Evolutionary conservation across 1,284 basidiomycete genomes (phyloP).

Genomic region (Cystobasidiaceae sp.): DNA sequence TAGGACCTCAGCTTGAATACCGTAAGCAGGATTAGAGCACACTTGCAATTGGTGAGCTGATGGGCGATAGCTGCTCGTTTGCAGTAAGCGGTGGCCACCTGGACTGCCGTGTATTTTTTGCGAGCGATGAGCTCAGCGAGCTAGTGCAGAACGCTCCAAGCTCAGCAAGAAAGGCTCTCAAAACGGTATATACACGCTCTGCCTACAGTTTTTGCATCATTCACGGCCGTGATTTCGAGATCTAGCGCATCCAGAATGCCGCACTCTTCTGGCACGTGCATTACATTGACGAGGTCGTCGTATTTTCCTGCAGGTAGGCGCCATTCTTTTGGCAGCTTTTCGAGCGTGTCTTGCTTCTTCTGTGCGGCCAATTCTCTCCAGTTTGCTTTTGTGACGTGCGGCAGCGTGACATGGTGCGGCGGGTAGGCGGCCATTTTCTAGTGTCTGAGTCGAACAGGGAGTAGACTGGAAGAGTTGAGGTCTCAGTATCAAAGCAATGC

Average conservation of each 20-base stretch:
- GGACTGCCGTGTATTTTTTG: conserved; percentile 12
- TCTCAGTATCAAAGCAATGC: no score
- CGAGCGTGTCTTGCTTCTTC: conserved; percentile 55
- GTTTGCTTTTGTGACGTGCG: conserved; percentile 35
- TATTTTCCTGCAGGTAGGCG: conserved; percentile 20
- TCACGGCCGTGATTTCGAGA: conserved; percentile 59
- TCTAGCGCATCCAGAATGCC: conserved; percentile 60
- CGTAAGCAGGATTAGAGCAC: no score
- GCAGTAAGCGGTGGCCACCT: conserved; percentile 30
- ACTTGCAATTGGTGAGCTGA: conserved; percentile 28
- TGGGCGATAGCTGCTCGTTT: conserved; percentile 34
- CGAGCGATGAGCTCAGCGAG: background rate
- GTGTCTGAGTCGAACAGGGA: no score
- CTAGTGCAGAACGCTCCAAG: no score
- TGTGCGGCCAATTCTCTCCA: conserved; percentile 56
- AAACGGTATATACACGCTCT: no score
- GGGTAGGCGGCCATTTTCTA: no score
- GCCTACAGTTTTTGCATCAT: no score
- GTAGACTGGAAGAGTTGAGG: no score
- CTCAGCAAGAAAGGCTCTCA: no score
- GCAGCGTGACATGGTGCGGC: conserved; percentile 11
- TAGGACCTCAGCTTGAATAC: background rate
- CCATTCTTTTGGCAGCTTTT: conserved; percentile 61
- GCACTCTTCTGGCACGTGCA: conserved; percentile 55
- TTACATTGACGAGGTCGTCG: conserved; percentile 51